A percentile compares a stretch with the other conserved stretches of the same genome.
Conservation (phyloP, 75 land plant genomes). For the Selaginella tamariscina region DNA sequence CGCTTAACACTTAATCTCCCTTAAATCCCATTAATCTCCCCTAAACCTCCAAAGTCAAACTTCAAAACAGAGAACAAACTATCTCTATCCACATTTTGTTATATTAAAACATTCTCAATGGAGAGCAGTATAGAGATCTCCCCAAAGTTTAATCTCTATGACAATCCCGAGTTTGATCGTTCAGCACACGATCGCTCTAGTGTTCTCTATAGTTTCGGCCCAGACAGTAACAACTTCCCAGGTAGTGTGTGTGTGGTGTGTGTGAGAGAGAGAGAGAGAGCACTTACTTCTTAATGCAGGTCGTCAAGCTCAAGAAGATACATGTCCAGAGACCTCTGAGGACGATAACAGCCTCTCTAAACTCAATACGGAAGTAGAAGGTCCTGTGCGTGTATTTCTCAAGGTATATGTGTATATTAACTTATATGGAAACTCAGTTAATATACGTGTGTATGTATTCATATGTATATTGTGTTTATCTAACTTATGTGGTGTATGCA, state of each 20-base stretch:
- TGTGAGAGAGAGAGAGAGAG: too few relatives aligned
- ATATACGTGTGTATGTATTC: background rate
- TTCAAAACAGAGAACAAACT: too few relatives aligned
- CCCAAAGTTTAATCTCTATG: background rate
- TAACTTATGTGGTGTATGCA: conserved; percentile 15
- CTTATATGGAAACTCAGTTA: background rate
- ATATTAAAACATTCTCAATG: too few relatives aligned
- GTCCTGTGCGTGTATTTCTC: conserved; percentile 38
- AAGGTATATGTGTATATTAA: conserved; percentile 24
- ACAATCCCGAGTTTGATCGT: background rate
- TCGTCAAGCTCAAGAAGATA: conserved; percentile 29
- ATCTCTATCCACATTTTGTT: too few relatives aligned
- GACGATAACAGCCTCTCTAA: conserved; percentile 7
- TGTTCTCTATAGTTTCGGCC: too few relatives aligned
- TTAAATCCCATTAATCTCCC: too few relatives aligned
- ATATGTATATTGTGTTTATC: background rate
- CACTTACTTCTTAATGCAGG: too few relatives aligned
- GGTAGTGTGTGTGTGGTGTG: too few relatives aligned
- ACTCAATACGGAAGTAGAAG: background rate
- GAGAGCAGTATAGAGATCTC: too few relatives aligned
- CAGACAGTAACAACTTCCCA: too few relatives aligned
- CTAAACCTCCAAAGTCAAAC: too few relatives aligned
- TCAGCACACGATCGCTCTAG: background rate
- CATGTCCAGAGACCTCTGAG: conserved; percentile 21
- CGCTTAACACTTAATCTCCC: too few relatives aligned